Percentiles rank a stretch among this genome's conserved stretches.
Conservation (phyloP, 768 basidiomycete species). For the Suillus clintonianus region DNA sequence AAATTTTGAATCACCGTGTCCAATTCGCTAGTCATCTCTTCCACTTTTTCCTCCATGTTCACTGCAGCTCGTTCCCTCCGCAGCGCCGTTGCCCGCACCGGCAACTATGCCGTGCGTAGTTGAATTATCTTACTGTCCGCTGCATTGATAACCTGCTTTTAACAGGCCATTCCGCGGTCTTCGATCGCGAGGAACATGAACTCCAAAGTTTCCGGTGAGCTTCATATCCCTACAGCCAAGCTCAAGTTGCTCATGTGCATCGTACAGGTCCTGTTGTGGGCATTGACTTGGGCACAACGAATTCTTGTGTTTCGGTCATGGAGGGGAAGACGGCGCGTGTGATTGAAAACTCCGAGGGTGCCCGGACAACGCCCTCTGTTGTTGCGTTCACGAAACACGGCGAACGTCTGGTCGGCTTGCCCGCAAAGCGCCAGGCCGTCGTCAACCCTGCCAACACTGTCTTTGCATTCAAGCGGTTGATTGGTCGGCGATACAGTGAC, state of each 20-base stretch:
- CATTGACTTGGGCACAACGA: slow-evolving; percentile 95
- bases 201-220: slow-evolving; percentile 85
- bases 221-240: slow-evolving; percentile 2
- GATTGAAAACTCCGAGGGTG: slow-evolving; percentile 97
- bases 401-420: slow-evolving; percentile 93
- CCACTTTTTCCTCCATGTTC: slow-evolving; percentile 65
- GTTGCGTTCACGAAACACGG: slow-evolving; percentile 99
- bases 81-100: slow-evolving; percentile 56
- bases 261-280: slow-evolving; percentile 81
- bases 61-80: slow-evolving; percentile 66
- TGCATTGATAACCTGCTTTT: slow-evolving; percentile 11
- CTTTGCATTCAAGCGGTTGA: slow-evolving; percentile 91
- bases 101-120: slow-evolving; percentile 60
- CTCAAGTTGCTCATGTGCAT: slow-evolving; percentile 1
- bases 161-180: slow-evolving; percentile 66
- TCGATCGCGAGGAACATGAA: slow-evolving; percentile 92
- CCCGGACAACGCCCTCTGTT: slow-evolving; percentile 96
- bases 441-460: slow-evolving; percentile 95
- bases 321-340: slow-evolving; percentile 94
- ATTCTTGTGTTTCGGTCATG: slow-evolving; percentile 92
- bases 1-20: slow-evolving; percentile 49
- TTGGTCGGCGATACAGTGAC: slow-evolving; percentile 92
- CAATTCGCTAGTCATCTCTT: slow-evolving; percentile 30
- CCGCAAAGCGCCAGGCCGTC: slow-evolving; percentile 96
- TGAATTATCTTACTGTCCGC: neutral